Evolutionary conservation across 192 early-diverging fungal species (phyloP).

Genomic region (Coemansia sp.): DNA sequence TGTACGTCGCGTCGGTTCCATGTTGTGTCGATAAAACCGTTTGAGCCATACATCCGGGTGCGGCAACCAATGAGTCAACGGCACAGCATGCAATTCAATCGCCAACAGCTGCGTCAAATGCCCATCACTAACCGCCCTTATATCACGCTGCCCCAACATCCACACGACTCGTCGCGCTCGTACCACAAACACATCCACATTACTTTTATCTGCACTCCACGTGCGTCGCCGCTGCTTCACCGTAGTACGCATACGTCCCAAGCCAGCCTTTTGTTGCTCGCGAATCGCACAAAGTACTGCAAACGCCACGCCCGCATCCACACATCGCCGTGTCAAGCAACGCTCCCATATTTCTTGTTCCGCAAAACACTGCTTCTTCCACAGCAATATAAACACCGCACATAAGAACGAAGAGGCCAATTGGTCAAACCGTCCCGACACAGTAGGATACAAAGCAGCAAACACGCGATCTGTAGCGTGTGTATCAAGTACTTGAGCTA

Average conservation of each 20-base stretch:
- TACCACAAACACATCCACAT: background rate
- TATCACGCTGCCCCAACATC: constrained; percentile 6
- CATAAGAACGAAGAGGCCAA: background rate
- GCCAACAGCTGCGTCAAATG: constrained; percentile 29
- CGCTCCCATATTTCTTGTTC: background rate
- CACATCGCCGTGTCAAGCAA: background rate
- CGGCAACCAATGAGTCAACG: background rate
- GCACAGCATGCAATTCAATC: constrained; percentile 14
- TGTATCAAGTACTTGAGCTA: background rate
- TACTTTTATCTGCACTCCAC: background rate
- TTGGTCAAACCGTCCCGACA: background rate
- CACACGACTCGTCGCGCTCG: constrained; percentile 17
- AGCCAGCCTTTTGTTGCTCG: background rate
- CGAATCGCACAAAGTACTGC: background rate
- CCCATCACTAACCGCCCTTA: constrained; percentile 4
- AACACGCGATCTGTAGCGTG: background rate
- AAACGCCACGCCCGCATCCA: background rate
- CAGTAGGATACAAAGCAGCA: background rate
- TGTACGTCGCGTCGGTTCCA: constrained; percentile 15
- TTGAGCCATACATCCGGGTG: constrained; percentile 18
- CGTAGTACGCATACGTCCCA: background rate
- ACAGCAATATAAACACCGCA: background rate
- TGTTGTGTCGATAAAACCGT: constrained; percentile 1
- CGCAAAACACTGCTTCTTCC: background rate
- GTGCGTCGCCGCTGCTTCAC: background rate